Evolutionary conservation across 2,329 filamentous ascomycete genomes (phyloP).

Genomic region (Bipolaris victoriae): DNA sequence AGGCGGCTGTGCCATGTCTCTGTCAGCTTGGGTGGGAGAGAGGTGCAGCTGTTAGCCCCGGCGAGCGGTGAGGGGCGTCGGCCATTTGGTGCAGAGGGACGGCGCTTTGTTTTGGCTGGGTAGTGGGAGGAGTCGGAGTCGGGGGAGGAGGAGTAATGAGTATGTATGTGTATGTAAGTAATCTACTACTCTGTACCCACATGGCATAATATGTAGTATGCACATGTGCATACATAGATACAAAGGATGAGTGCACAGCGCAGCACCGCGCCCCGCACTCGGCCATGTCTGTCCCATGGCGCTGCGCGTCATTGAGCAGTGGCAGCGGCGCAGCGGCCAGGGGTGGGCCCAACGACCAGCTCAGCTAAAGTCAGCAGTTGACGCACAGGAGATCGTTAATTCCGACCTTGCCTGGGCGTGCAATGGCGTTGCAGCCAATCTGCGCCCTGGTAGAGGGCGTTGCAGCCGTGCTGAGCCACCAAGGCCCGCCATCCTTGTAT

Average conservation of each 20-base stretch:
- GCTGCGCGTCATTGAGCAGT: conserved; percentile 25
- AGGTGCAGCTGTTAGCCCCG: conserved; percentile 5
- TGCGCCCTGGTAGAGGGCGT: not conserved
- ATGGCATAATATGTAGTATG: too few species aligned
- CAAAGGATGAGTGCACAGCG: not conserved
- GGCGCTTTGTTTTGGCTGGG: not conserved
- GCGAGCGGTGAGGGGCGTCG: conserved; percentile 5
- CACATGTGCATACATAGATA: too few species aligned
- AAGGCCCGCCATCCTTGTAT: conserved; percentile 13
- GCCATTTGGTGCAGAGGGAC: not conserved
- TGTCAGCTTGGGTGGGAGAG: conserved; percentile 3
- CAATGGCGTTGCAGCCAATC: conserved; percentile 24
- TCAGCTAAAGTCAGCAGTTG: conserved; percentile 14
- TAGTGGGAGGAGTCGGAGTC: not conserved
- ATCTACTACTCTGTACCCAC: too few species aligned
- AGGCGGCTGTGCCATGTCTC: conserved; percentile 3
- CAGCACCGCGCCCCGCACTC: conserved; percentile 2
- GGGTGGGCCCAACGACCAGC: conserved; percentile 8
- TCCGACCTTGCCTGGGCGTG: conserved; percentile 19
- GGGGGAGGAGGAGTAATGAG: not conserved
- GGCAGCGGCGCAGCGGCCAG: conserved; percentile 7
- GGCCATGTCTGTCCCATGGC: not conserved
- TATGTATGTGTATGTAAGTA: not conserved
- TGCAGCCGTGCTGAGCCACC: too few species aligned
- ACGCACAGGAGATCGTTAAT: conserved; percentile 32